phyloP scores from a whole-genome alignment of 1,139 yeast species.

The Chernovozyma aurita region DNA sequence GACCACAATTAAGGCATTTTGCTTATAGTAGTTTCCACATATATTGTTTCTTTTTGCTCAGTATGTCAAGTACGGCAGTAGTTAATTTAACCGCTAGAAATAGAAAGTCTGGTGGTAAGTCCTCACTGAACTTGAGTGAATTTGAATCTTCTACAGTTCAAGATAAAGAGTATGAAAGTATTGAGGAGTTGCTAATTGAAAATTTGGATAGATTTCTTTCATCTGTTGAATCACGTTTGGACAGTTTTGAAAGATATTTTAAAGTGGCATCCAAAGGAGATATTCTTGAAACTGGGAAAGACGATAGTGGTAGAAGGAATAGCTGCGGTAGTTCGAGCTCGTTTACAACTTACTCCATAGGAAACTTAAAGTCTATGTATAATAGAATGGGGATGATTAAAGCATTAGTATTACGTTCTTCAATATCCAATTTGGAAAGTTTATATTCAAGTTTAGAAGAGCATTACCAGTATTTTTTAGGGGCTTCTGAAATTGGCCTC shows the following conservation, averaged over 20 bases:
- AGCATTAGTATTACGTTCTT: slow-evolving; percentile 37
- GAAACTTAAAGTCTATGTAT: slow-evolving; percentile 36
- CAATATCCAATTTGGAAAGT: slow-evolving; percentile 42
- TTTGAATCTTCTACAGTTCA: no score
- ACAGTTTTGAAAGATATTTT: slow-evolving; percentile 49
- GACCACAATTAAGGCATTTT: no score
- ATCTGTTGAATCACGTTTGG: slow-evolving; percentile 50
- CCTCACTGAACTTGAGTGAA: not conserved
- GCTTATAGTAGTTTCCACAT: no score
- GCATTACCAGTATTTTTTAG: slow-evolving; percentile 39
- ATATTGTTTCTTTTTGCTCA: no score
- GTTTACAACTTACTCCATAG: slow-evolving; percentile 29
- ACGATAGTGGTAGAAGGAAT: slow-evolving; percentile 16
- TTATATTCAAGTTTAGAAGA: slow-evolving; percentile 51
- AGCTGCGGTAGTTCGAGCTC: slow-evolving; percentile 25
- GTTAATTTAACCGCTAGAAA: not conserved
- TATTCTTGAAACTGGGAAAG: slow-evolving; percentile 1
- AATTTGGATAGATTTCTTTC: slow-evolving; percentile 49
- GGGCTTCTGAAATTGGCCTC: slow-evolving; percentile 3
- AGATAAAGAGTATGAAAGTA: slow-evolving; percentile 11
- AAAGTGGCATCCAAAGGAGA: slow-evolving; percentile 13
- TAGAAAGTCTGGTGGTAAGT: not conserved
- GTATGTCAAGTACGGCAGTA: not conserved
- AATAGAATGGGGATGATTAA: slow-evolving; percentile 41
- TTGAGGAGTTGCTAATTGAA: slow-evolving; percentile 49